A percentile compares a stretch with the other conserved stretches of the same genome.
Conservation (phyloP, 139 green algal species). For the Chlamydomonas eustigma region DNA sequence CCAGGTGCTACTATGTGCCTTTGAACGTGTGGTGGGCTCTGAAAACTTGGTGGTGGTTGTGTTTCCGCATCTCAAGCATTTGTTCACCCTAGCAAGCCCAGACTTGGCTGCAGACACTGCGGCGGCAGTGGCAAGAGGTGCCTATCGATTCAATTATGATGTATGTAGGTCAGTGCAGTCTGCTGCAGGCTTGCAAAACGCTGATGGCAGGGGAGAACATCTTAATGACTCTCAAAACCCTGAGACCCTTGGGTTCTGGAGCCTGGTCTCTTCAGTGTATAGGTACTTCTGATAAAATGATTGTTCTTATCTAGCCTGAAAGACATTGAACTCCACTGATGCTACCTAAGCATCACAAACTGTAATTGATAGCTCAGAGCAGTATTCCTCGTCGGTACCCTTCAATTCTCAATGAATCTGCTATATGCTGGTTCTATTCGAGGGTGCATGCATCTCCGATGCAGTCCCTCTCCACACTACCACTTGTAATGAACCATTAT, state of each 20-base stretch:
- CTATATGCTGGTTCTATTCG: neutral
- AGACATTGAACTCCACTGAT: too few species aligned
- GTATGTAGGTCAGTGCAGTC: neutral
- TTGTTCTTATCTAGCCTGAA: too few species aligned
- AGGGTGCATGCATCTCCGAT: too few species aligned
- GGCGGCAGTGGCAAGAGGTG: neutral
- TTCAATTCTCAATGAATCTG: neutral
- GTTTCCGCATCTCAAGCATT: neutral
- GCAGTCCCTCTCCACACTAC: too few species aligned
- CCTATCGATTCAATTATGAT: neutral
- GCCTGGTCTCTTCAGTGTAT: neutral
- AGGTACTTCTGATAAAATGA: neutral
- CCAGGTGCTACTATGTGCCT: neutral
- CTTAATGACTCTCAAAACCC: neutral
- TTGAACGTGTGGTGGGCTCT: neutral
- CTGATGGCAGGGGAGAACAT: too few species aligned
- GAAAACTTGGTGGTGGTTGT: conserved; percentile 6
- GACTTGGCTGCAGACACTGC: neutral
- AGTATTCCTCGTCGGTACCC: neutral
- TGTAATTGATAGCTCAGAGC: neutral
- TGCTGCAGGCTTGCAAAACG: neutral
- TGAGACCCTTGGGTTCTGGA: neutral
- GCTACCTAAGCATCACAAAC: too few species aligned
- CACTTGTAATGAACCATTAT: too few species aligned
- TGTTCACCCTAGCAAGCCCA: neutral